Conservation (phyloP, 148 eudicot species). For the Camellia japonica region DNA sequence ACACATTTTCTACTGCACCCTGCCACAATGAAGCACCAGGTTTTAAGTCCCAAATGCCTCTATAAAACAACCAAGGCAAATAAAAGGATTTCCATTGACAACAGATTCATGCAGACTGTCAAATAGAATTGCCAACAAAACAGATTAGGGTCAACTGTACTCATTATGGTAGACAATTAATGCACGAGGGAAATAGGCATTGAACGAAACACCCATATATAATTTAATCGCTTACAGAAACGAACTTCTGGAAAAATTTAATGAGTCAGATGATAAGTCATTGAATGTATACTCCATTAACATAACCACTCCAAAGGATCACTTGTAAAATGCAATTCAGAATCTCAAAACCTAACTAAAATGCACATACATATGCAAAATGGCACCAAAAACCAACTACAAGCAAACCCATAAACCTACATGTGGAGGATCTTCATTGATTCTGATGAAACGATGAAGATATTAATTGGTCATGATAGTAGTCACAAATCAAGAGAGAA, state of each 20-base stretch:
- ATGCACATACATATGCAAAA: background rate
- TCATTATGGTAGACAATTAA: background rate
- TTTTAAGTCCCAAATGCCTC: conserved; percentile 2
- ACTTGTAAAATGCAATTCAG: background rate
- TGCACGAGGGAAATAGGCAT: background rate
- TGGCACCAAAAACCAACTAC: background rate
- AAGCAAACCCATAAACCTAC: background rate
- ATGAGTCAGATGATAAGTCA: background rate
- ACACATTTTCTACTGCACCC: conserved; percentile 90
- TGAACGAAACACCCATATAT: background rate
- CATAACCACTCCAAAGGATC: background rate
- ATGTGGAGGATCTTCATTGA: background rate
- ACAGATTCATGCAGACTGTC: background rate
- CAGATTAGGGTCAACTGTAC: too few species aligned
- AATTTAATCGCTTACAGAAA: background rate
- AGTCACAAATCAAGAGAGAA: too few species aligned
- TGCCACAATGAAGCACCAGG: conserved; percentile 26
- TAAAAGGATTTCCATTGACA: background rate
- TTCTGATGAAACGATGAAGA: too few species aligned
- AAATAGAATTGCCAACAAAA: background rate
- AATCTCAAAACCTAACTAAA: background rate
- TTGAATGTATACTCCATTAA: background rate
- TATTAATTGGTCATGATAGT: too few species aligned
- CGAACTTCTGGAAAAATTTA: background rate
- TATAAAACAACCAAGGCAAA: background rate